Base-by-base conservation (phyloP, 768 basidiomycete species). In the Lactarius trivialis region DNA sequence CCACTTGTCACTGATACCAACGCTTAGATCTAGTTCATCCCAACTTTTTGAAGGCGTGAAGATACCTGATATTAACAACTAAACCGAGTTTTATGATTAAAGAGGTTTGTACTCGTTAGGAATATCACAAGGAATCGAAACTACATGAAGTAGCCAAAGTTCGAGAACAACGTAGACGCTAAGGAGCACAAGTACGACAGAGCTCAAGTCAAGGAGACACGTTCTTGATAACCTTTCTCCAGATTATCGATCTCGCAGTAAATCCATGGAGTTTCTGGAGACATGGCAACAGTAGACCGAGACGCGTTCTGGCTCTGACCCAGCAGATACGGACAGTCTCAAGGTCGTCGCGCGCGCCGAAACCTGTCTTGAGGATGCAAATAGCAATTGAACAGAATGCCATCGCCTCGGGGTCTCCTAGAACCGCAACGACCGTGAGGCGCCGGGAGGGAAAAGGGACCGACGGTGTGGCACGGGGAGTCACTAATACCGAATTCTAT, bases 31-130 rank as follows among this genome's bases (percentile, higher is more conserved):
- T 68, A 86, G 96, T 88, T 78, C 95, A 98, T 66, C 91, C 93
- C 28, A 87, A 89, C 70, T 88, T 88, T 74, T 78, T 98, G 66
- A 92, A 91, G 70, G 86, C 86, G 21, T 90, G 65, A 75, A n/a
- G 9, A 12, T 58, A 51, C 56, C 41, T 39, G 63, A 49, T 17
- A 56, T 43, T 30, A n/a, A 52, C 17, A 43, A 32, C 19, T 30
- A 15, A 19, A 30, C 21, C 49, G 21, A 21, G 14, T 32, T 24
- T 54, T 54, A 32, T 12, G n/a, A 33, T 24, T 12, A 15, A 24
- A 52, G 41, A 59, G 34, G 34, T 19, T 30, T 57, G 15, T 58
- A 43, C 37, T 49, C 49, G 34, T 63, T 49, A 39, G 39, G 65
- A 63, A 54, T 17, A 37, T 37, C 37, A 53, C 50, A 54, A 67